Evolutionary conservation across 1,284 basidiomycete species (phyloP), one percentile per base, ranked within the genome.

Genomic region (Salmacisia buchloeana): DNA sequence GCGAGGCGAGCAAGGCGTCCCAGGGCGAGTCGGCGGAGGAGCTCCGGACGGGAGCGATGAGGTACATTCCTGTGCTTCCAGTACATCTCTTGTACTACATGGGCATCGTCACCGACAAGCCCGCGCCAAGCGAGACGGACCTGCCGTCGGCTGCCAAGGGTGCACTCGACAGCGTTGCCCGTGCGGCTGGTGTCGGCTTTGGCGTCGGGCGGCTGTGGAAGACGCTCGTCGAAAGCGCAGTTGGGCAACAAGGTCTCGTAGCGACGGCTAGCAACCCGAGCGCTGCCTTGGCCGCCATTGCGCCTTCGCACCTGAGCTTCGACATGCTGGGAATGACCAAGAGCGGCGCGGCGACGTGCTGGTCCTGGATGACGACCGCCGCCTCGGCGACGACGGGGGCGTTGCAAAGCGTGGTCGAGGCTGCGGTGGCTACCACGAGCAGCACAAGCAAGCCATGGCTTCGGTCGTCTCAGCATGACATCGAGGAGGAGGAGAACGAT

Each of bases 61-160:
- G 29, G 6, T 54, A 54, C 27, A 54, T 54, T 31, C 49, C 49
- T 7, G 49, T 54, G 25, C 21, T 54, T 12, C 49, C 49, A 10
- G 49, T 54, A 9, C 49, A 54, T 54, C 27, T 54, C 29, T 31
- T 54, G 13, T 54, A 54, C 29, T 54, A 54, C 49, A 54, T 54
- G 49, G 49, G 49, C 25, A 54, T 54, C 29, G 49, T 54, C 13
- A 54, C 49, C 1, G 49, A 54, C 29, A 27, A 31, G 25, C 49
- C 49, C 15, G 12, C 49, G 9, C 5, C 29, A 33, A 54, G 49
- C 27, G 29, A 27, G 31, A 1, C 29, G 3, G 23, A 25, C 29
- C 21, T 54, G 49, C 49, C 49, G 2, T 54, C 49, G 25, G 49
- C 49, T 7, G 49, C 49, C 27, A 31, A 54, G 29, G 49, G 49